Base-by-base conservation (phyloP, 164 flowering plant species). In the Kalanchoe fedtschenkoi region DNA sequence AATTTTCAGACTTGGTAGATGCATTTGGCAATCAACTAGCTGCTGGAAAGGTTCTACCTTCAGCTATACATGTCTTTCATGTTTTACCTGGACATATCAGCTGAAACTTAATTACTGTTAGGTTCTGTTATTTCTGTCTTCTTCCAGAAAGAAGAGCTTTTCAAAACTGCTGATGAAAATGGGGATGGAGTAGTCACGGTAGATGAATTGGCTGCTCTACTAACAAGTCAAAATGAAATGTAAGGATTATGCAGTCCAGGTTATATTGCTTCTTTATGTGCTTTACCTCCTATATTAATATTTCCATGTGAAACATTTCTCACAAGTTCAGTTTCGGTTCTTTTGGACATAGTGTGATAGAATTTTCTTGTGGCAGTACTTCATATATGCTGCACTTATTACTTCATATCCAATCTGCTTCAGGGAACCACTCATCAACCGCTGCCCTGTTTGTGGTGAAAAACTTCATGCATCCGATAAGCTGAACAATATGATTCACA, bases 11-110 rank as follows among this genome's bases (percentile, higher is more conserved):
- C 64, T 72, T 93, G 68, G 77, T 90, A 61, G 62, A 80, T 71
- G 95, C 96, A 62, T 93, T 93, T 76, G 98, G 98, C 58, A 93
- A 93, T 77, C 77, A 78, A 76, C 63, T 78, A 62, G 95, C 98
- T 30, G 79, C 73, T 43, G 55, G 51, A 47, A 85, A 86, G 98
- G 98, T 93, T 69, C 65, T 71, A 35, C 29, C 35, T 60, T 46
- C 5, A 5, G 5, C 0, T 32, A 8, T 62, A 34, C 59, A 35
- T 63, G 4, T 34, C 21, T 54, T 57, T 42, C 29, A 1, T 8
- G 16, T 39, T 9, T 5, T 43, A 37, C 17, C 51, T 16, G 22
- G 28, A 43, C 2, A 2, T 35, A 44, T 8, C 17, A 37, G 26
- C 30, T 7, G 32, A 14, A 2, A 11, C 1, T 6, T 10, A 51